phyloP scores from a whole-genome alignment of 257 asterid species.

The Petunia secreta region DNA sequence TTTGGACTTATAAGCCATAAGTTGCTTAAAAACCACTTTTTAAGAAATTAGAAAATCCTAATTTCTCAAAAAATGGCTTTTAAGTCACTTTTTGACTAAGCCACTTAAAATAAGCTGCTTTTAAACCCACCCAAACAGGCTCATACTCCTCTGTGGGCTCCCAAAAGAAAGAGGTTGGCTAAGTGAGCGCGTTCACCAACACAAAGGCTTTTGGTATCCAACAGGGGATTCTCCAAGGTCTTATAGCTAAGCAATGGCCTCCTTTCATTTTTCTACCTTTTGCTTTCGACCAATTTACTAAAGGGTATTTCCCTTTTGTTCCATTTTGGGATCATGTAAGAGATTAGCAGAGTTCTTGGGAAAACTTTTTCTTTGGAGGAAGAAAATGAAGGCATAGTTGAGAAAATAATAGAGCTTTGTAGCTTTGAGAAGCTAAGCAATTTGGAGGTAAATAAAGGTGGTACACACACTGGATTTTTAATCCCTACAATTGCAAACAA shows the following conservation, averaged over 20 bases:
- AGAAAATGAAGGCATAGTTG: conserved; percentile 14
- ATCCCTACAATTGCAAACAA: too few species aligned
- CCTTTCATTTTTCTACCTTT: conserved; percentile 34
- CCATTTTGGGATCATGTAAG: conserved; percentile 50
- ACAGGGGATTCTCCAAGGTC: conserved; percentile 24
- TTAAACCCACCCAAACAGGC: too few species aligned
- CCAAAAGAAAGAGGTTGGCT: conserved; percentile 37
- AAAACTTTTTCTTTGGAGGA: conserved; percentile 14
- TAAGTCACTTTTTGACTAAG: too few species aligned
- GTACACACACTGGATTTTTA: too few species aligned
- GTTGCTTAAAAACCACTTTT: too few species aligned
- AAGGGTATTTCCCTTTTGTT: conserved; percentile 42
- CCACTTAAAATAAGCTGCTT: too few species aligned
- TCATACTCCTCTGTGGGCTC: conserved; percentile 6
- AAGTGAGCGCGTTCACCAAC: conserved; percentile 22
- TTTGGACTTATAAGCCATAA: too few species aligned
- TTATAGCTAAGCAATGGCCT: conserved; percentile 29
- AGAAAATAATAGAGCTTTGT: neutral
- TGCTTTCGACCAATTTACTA: conserved; percentile 38
- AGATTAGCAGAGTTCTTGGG: neutral
- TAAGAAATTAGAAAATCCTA: too few species aligned
- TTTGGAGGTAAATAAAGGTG: too few species aligned
- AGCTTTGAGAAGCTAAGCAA: too few species aligned
- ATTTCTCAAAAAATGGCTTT: too few species aligned
- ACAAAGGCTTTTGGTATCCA: neutral